Evolutionary conservation across 2,329 filamentous ascomycete genomes (phyloP).

Genomic region (Clonostachys chloroleuca): DNA sequence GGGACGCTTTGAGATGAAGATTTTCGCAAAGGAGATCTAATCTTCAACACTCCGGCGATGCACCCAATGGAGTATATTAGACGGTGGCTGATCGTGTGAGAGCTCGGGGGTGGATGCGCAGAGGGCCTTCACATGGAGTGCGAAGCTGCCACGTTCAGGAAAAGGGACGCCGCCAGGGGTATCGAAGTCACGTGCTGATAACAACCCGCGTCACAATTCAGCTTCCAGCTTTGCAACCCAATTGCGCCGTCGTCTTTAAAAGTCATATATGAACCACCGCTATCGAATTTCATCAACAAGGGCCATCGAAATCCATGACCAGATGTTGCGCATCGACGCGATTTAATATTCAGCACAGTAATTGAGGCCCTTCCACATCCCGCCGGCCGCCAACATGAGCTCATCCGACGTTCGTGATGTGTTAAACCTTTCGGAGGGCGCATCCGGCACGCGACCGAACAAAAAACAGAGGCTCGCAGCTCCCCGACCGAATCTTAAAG

Average conservation of each 20-base stretch:
- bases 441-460: slow-evolving; percentile 48
- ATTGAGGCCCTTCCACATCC: slow-evolving; percentile 3
- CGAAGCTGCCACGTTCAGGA: slow-evolving; percentile 51
- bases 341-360: too few relatives aligned
- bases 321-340: too few relatives aligned
- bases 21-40: neutral
- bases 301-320: too few relatives aligned
- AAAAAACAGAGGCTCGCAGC: slow-evolving; percentile 72
- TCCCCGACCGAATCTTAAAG: slow-evolving; percentile 56
- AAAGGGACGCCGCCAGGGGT: slow-evolving; percentile 23
- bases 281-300: too few relatives aligned
- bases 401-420: slow-evolving; percentile 84
- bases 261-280: too few relatives aligned
- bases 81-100: neutral
- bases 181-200: slow-evolving; percentile 23
- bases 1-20: neutral
- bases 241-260: too few relatives aligned
- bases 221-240: too few relatives aligned
- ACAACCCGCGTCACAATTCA: neutral
- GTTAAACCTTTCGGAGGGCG: slow-evolving; percentile 67
- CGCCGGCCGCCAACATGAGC: slow-evolving; percentile 47
- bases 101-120: slow-evolving; percentile 2
- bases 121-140: neutral
- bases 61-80: neutral
- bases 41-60: neutral